phyloP scores from a whole-genome alignment of 2,329 filamentous ascomycete species.

The Tolypocladium tundrense region DNA sequence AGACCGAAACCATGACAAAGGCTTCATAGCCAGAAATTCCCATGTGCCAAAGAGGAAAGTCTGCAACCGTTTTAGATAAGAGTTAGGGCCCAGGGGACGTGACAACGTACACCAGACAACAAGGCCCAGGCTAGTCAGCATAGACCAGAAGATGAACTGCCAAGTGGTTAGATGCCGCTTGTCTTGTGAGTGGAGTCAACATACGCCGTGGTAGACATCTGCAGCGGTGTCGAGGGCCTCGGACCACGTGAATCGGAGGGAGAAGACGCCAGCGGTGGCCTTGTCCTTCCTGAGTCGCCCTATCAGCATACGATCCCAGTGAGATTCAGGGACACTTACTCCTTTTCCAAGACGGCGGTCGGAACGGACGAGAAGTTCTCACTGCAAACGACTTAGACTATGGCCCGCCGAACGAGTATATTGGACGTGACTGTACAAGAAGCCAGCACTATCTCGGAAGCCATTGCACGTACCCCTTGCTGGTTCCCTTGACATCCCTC shows the following conservation, averaged over 20 bases:
- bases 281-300: slow-evolving; percentile 56
- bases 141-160: slow-evolving; percentile 91
- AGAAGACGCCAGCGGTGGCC: slow-evolving; percentile 59
- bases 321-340: slow-evolving; percentile 44
- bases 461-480: slow-evolving; percentile 97
- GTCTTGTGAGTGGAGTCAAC: slow-evolving; percentile 15
- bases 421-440: slow-evolving; percentile 22
- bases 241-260: slow-evolving; percentile 60
- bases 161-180: slow-evolving; percentile 8
- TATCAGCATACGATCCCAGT: slow-evolving; percentile 9
- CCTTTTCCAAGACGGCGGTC: slow-evolving; percentile 53
- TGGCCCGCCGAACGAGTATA: slow-evolving; percentile 16
- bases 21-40: slow-evolving; percentile 94
- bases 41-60: slow-evolving; percentile 98
- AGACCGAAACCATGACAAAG: slow-evolving; percentile 73
- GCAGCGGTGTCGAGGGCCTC: slow-evolving; percentile 72
- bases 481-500: slow-evolving; percentile 78
- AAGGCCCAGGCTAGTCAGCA: slow-evolving; percentile 79
- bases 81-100: background rate
- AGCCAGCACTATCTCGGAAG: slow-evolving; percentile 67
- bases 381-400: slow-evolving; percentile 37
- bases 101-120: slow-evolving; percentile 77
- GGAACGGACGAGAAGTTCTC: slow-evolving; percentile 34
- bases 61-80: slow-evolving; percentile 28
- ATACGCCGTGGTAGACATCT: slow-evolving; percentile 84